phyloP scores from a whole-genome alignment of 441 rosid genomes.

The Erodium trifolium region DNA sequence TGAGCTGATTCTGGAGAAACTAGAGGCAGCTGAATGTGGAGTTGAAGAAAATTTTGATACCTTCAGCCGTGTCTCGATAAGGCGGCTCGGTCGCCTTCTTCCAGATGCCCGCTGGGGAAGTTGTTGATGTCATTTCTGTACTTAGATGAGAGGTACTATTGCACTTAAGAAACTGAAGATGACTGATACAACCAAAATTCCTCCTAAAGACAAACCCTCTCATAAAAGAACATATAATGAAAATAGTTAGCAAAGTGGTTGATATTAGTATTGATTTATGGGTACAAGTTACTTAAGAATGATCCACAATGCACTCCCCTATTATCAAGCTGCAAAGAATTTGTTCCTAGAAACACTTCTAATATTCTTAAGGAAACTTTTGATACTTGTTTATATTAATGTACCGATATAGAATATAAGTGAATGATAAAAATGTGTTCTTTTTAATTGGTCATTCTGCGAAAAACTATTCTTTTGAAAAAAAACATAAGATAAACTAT shows the following conservation, averaged over 20 bases:
- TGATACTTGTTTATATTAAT: too few species aligned
- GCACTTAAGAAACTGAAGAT: neutral
- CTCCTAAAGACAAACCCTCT: neutral
- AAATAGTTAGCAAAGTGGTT: neutral
- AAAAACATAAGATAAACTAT: too few species aligned
- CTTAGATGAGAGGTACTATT: neutral
- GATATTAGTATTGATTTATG: neutral
- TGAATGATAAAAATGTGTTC: too few species aligned
- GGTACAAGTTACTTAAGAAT: neutral
- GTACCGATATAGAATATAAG: too few species aligned
- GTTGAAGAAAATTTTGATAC: conserved; percentile 38
- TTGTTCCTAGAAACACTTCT: neutral
- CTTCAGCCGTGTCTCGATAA: conserved; percentile 50
- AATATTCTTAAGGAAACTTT: too few species aligned
- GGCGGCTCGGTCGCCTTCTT: conserved; percentile 74
- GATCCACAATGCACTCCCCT: neutral
- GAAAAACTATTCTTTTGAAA: too few species aligned
- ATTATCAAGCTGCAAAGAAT: neutral
- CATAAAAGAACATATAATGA: neutral
- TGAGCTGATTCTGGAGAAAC: conserved; percentile 40
- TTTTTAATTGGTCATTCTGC: too few species aligned
- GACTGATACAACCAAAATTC: conserved; percentile 1
- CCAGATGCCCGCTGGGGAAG: conserved; percentile 83
- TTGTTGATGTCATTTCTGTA: conserved; percentile 6
- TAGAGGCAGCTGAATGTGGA: conserved; percentile 36